Percentiles rank a stretch among this genome's conserved stretches.
Evolutionary conservation across 1,139 yeast species (phyloP).

Genomic region (Arxiozyma bovina): DNA sequence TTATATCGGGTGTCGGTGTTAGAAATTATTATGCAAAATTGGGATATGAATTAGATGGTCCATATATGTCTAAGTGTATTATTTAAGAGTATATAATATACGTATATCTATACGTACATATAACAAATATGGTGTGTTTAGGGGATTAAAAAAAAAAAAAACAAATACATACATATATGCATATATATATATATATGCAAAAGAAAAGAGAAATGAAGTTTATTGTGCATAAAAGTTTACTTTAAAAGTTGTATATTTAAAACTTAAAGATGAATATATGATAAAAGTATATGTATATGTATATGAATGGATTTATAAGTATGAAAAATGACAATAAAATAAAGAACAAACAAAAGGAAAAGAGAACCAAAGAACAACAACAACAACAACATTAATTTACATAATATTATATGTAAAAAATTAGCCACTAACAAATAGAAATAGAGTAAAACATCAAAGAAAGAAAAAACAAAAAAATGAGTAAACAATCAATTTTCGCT

Average conservation of each 20-base stretch:
- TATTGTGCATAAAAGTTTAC: neutral
- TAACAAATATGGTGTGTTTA: neutral
- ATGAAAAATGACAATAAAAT: too few relatives aligned
- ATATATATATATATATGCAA: neutral
- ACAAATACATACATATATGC: neutral
- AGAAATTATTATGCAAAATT: constrained; percentile 87
- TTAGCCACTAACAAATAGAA: too few relatives aligned
- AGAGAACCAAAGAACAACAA: neutral
- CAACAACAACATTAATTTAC: neutral
- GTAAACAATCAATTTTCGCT: neutral
- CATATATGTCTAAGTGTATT: constrained; percentile 73
- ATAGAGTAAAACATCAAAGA: too few relatives aligned
- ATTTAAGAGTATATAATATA: neutral
- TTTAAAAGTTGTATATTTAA: too few relatives aligned
- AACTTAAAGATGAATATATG: neutral
- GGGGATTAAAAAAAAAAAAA: too few relatives aligned
- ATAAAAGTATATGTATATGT: too few relatives aligned
- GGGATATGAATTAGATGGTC: constrained; percentile 91
- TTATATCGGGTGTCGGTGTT: constrained; percentile 96
- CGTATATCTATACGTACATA: neutral
- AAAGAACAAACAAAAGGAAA: too few relatives aligned
- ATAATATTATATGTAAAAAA: too few relatives aligned
- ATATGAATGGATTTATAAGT: neutral
- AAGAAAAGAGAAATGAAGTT: neutral
- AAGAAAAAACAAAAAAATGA: too few relatives aligned